Evolutionary conservation across 139 green algal genomes (phyloP), one percentile per base, ranked within the genome.

Genomic region (Chlamydomonas asymmetrica): DNA sequence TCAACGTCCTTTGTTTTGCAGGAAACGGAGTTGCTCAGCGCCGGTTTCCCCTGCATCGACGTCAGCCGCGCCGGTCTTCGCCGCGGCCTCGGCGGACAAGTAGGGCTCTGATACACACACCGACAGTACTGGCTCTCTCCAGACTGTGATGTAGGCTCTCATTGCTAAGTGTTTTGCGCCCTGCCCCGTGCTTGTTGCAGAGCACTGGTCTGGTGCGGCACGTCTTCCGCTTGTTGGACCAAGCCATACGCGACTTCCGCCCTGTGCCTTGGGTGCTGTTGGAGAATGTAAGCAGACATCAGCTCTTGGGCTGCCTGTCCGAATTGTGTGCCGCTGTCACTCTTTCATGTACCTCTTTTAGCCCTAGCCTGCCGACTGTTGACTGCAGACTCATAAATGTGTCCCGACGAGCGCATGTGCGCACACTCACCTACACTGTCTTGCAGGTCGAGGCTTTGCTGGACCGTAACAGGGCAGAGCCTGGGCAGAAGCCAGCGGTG

Each of bases 1-100:
- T 69, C 22, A 31, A 4, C 1, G 32, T 23, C 73, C 49, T 64
- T 37, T 41, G 9, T 66, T 57, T 0, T 43, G 48, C 84, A 90
- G 82, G 89, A 92, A 35, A 96, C 88, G 3, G 93, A 98, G 71
- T 67, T 97, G 29, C 34, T 98, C 20, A 84, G 79, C 4, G 93
- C 93, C 9, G 93, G 93, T 10, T 97, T 98, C 76, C 93, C 93
- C n/a, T 97, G 93, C 80, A 88, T 96, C 37, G 93, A 97, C 59
- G 88, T 96, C 25, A 90, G 79, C 68, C 75, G 91, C 13, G 88
- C 91, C 22, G 93, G 93, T 0, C 72, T 94, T 25, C 64, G 90
- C 0, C 39, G 63, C 4, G 93, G 93, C 20, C 70, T 94, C 41
- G 61, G 90, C 2, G 91, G 92, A n/a, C 67, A 83, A 73, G 80